Percentiles rank a stretch among this genome's conserved stretches.
Conservation (phyloP, 2,329 filamentous ascomycete genomes). For the Reticulascus tulasneorum region DNA sequence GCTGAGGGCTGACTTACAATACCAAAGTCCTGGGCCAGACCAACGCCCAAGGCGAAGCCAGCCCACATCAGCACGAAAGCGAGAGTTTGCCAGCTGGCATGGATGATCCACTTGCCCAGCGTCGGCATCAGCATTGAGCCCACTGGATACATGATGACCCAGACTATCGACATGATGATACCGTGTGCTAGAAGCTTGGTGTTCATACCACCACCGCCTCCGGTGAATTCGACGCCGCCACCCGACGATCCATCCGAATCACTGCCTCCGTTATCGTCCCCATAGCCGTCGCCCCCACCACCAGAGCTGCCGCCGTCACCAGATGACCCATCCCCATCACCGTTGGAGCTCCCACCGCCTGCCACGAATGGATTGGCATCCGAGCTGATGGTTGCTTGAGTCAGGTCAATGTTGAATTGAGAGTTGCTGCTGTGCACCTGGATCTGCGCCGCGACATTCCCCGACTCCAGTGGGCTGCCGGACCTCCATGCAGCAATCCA, state of each 20-base stretch:
- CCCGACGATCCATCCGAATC: slow-evolving; percentile 9
- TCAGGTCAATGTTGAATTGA: slow-evolving; percentile 45
- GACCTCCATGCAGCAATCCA: slow-evolving; percentile 56
- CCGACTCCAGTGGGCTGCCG: slow-evolving; percentile 41
- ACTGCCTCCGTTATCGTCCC: slow-evolving; percentile 11
- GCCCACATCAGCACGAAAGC: slow-evolving; percentile 55
- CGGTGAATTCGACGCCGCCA: slow-evolving; percentile 14
- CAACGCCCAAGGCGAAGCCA: slow-evolving; percentile 55
- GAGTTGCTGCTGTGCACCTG: slow-evolving; percentile 40
- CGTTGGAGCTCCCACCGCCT: slow-evolving; percentile 10
- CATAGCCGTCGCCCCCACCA: slow-evolving; percentile 8
- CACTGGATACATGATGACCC: slow-evolving; percentile 55
- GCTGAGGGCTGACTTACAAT: slow-evolving; percentile 33
- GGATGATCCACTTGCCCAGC: slow-evolving; percentile 53
- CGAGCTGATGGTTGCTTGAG: slow-evolving; percentile 37
- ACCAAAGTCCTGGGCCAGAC: slow-evolving; percentile 35
- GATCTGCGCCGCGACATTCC: slow-evolving; percentile 35
- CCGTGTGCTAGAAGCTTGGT: slow-evolving; percentile 45
- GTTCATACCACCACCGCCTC: slow-evolving; percentile 11
- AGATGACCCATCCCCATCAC: slow-evolving; percentile 11
- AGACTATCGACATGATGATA: slow-evolving; percentile 57
- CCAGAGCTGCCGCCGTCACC: slow-evolving; percentile 5
- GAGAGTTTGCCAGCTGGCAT: slow-evolving; percentile 52
- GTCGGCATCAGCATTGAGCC: slow-evolving; percentile 59
- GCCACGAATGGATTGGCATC: slow-evolving; percentile 50